Evolutionary conservation across 1,284 basidiomycete species (phyloP), one percentile per base, ranked within the genome.

Genomic region (Anthracocystis walkeri): DNA sequence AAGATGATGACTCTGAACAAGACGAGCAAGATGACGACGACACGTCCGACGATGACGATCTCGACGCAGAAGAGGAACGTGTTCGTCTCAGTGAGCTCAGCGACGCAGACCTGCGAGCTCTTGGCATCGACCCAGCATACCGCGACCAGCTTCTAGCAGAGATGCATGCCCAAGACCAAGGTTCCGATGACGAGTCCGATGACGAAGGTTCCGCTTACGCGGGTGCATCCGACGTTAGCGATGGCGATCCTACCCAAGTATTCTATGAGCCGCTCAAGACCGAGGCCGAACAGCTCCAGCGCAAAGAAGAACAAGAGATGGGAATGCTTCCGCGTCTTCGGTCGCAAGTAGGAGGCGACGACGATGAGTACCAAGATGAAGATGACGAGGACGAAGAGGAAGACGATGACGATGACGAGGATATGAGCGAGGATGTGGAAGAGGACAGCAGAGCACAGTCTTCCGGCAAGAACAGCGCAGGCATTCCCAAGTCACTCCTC

Each of bases 401-500:
- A 3, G 63, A 70, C 0, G 75, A 72, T 16, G 69, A 68, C 23
- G 65, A 73, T n/a, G 70, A 72, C 8, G 64, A 73, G 1, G 63
- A 62, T 16, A 70, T 63, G 12, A 62, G 58, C 11, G 66, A 71
- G 10, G 65, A 69, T 16, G 67, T 63, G 14, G 61, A 68, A 3
- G 50, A 70, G 2, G 61, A 88, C 25, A 89, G 88, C 25, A 33
- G 88, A 88, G 41, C 89, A 88, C 40, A 89, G 88, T 31, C 89
- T 83, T 65, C 72, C 75, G 0, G 75, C 89, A 71, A 48, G 53
- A 69, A 40, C 88, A 89, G 49, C 88, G 88, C 42, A 89, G 89
- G 40, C 88, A 85, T 70, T 69, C 83, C n/a, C 68, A 88, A 65
- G 87, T 88, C 64, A n/a, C 46, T 80, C 0, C 65, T 82, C 31